A percentile compares a stretch with the other conserved stretches of the same genome.
These are phyloP conservation scores for Rugonectria rugulosa DNA, from an alignment of 2,329 filamentous ascomycete species.

Conservation along the genomic window DNA sequence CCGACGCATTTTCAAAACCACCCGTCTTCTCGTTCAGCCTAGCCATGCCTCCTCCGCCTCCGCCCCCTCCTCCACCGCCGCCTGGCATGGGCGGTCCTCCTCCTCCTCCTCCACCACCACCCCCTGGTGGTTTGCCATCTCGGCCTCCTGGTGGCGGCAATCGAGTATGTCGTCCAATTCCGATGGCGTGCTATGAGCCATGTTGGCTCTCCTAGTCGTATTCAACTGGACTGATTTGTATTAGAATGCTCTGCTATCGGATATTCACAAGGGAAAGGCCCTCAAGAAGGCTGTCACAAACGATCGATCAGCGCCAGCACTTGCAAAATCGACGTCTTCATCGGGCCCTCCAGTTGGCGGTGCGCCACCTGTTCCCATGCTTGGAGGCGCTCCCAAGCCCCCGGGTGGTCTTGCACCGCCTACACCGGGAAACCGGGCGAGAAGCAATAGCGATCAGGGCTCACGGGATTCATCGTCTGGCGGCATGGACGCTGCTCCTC, in stretches of 20 bases:
- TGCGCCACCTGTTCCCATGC: constrained; percentile 81
- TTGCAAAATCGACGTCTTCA: constrained; percentile 50
- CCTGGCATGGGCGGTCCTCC: constrained; percentile 69
- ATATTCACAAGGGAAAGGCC: constrained; percentile 82
- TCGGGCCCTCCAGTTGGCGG: constrained; percentile 71
- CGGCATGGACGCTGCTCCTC: constrained; percentile 70
- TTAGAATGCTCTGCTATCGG: constrained; percentile 84
- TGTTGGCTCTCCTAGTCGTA: neutral
- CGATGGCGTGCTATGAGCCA: neutral
- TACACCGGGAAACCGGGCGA: constrained; percentile 71
- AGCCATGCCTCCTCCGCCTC: constrained; percentile 62
- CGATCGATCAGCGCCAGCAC: constrained; percentile 83
- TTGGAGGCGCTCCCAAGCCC: constrained; percentile 55
- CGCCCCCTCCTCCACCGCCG: constrained; percentile 76
- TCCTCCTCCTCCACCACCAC: constrained; percentile 69
- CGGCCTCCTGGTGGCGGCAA: constrained; percentile 63
- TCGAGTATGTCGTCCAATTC: constrained; percentile 63
- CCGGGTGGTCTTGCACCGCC: constrained; percentile 76
- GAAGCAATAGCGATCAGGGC: constrained; percentile 84
- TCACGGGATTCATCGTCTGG: constrained; percentile 52
- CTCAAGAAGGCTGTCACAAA: constrained; percentile 91
- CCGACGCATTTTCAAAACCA: constrained; percentile 26
- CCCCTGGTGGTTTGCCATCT: constrained; percentile 60
- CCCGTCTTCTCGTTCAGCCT: constrained; percentile 8
- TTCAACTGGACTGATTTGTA: constrained; percentile 18